phyloP scores from a whole-genome alignment of 371 early-diverging fungal genomes.

The Mucor sp. region DNA sequence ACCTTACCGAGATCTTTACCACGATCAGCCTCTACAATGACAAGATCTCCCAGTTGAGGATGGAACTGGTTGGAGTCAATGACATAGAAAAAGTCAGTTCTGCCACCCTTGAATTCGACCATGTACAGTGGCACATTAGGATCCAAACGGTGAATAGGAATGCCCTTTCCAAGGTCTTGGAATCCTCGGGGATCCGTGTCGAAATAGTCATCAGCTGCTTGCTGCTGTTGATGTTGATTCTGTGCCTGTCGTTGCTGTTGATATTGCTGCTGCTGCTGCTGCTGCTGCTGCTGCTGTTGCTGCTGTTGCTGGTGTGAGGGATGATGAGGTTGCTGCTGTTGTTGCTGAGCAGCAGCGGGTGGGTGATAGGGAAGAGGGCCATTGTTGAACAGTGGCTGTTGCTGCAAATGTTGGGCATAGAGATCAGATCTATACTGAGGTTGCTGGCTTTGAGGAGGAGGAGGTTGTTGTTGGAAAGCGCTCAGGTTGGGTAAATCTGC shows the following conservation, averaged over 20 bases:
- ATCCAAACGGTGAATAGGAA: constrained; percentile 51
- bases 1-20: constrained; percentile 93
- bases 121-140: constrained; percentile 72
- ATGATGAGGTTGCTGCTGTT: constrained; percentile 4
- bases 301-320: constrained; percentile 1
- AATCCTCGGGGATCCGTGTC: constrained; percentile 25
- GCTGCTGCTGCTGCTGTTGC: neutral
- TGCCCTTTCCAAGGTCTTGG: constrained; percentile 56
- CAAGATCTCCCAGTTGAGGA: constrained; percentile 76
- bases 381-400: constrained; percentile 10
- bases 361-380: neutral
- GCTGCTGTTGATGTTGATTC: constrained; percentile 5
- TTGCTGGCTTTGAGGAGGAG: neutral
- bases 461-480: constrained; percentile 1
- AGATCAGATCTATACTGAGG: constrained; percentile 11
- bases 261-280: constrained; percentile 2
- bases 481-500: neutral
- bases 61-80: constrained; percentile 45
- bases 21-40: constrained; percentile 97
- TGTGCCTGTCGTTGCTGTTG: constrained; percentile 8
- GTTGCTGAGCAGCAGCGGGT: constrained; percentile 3
- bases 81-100: constrained; percentile 86
- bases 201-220: constrained; percentile 26
- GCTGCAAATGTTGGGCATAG: constrained; percentile 16
- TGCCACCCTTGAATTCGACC: constrained; percentile 90